Percentiles rank a stretch among this genome's conserved stretches.
phyloP scores from a whole-genome alignment of 192 early-diverging fungal species.

The Coemansia reversa region DNA sequence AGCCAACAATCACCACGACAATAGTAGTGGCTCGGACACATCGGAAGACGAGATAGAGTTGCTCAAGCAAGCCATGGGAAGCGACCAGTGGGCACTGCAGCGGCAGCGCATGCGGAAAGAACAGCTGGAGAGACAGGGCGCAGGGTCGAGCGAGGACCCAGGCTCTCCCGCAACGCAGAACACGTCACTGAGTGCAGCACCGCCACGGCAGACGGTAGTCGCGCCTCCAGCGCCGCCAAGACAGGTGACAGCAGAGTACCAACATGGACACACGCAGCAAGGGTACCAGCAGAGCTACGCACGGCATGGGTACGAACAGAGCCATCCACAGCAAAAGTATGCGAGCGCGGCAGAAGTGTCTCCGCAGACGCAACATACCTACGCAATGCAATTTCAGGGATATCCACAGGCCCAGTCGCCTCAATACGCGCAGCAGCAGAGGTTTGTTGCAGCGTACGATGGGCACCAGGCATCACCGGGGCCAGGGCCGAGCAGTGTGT shows the following conservation, averaged over 20 bases:
- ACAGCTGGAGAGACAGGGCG: slow-evolving; percentile 16
- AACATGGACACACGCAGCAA: background rate
- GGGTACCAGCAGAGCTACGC: too few relatives aligned
- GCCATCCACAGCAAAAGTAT: too few relatives aligned
- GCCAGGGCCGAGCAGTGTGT: slow-evolving; percentile 3
- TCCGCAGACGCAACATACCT: background rate
- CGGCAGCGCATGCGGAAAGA: slow-evolving; percentile 47
- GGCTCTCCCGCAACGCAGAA: slow-evolving; percentile 22
- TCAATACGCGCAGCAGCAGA: background rate
- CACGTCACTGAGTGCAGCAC: slow-evolving; percentile 14
- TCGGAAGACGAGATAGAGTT: slow-evolving; percentile 54
- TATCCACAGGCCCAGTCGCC: background rate
- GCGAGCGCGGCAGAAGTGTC: background rate
- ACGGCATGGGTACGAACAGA: too few relatives aligned
- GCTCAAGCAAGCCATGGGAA: slow-evolving; percentile 47
- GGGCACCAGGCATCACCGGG: slow-evolving; percentile 1
- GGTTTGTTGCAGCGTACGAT: slow-evolving; percentile 1
- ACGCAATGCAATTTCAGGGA: background rate
- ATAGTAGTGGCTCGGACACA: slow-evolving; percentile 22
- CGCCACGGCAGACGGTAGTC: slow-evolving; percentile 2
- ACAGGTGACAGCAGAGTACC: background rate
- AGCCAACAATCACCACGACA: slow-evolving; percentile 15
- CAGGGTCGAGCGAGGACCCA: slow-evolving; percentile 15
- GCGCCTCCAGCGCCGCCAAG: slow-evolving; percentile 5
- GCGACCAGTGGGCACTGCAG: slow-evolving; percentile 44